Conservation (phyloP, 441 rosid genomes). For the Gossypium lobatum region DNA sequence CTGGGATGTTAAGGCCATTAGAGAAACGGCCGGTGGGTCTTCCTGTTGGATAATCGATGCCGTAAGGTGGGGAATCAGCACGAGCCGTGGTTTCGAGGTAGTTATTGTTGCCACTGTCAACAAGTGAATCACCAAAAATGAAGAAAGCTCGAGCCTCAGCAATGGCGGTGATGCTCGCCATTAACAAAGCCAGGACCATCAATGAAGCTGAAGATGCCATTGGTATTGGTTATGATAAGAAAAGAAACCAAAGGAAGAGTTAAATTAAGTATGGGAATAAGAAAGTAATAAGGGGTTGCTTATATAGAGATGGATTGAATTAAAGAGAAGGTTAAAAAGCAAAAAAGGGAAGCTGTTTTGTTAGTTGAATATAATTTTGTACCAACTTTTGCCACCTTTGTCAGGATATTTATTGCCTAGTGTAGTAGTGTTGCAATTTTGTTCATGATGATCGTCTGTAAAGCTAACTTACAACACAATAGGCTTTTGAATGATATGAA, state of each 20-base stretch:
- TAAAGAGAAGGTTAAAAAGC: neutral
- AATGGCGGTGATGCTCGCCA: neutral
- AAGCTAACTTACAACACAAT: neutral
- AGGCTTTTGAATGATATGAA: neutral
- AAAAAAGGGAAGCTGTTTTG: neutral
- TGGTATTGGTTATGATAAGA: neutral
- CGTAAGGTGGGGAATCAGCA: conserved; percentile 19
- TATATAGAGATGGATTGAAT: conserved; percentile 6
- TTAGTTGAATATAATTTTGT: neutral
- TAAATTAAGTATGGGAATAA: neutral
- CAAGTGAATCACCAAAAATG: conserved; percentile 17
- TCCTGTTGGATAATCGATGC: conserved; percentile 28
- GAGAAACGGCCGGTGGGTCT: conserved; percentile 41
- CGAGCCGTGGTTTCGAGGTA: conserved; percentile 18
- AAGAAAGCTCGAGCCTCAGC: conserved; percentile 17
- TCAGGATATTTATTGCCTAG: neutral
- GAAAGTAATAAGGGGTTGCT: neutral
- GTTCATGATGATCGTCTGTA: neutral
- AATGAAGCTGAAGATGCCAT: conserved; percentile 4
- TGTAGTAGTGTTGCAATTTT: neutral
- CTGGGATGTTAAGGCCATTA: conserved; percentile 41
- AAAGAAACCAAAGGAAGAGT: neutral
- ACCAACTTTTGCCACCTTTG: conserved; percentile 9
- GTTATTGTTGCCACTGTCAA: conserved; percentile 17
- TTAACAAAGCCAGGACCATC: neutral